Evolutionary conservation across 257 asterid genomes (phyloP), one percentile per base, ranked within the genome.

Genomic region (Solanum sejunctum): DNA sequence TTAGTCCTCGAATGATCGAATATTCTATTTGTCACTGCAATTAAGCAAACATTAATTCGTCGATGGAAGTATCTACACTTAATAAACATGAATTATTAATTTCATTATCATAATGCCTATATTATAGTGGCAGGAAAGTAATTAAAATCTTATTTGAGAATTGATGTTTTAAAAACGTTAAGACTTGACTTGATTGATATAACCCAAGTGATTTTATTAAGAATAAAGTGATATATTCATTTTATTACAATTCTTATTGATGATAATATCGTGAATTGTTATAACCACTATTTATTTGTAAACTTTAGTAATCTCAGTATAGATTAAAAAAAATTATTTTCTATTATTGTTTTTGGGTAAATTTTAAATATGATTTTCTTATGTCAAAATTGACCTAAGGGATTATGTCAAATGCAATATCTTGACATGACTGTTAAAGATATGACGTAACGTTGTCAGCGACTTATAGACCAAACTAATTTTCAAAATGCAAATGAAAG

Each of bases 211-310:
- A 32, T 32, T 36, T 36, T 2, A 12, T 63, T 12, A 26, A 26
- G 2, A 0, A 0, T 26, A 0, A 12, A 8, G 9, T 1, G 16
- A 32, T 16, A 36, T 32, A 16, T 3, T 36, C 2, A 64, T 71
- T 11, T 0, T 0, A 71, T 12, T 12, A 17, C 28, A 36, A 70
- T 7, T 1, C 8, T 11, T 2, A 1, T 58, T 2, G 11, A 6
- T 63, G 1, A 64, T 6, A 26, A 64, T 28, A 11, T 13, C n/a
- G 13, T 13, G n/a, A 1, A 28, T 64, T 26, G 12, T 13, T 28
- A 3, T 28, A 64, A 64, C 28, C 54, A 5, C 2, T 41, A 10
- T 70, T 12, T 18, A 39, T 17, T 70, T 17, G 1, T 0, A 18
- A 70, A 70, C 15, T 18, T 70, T 17, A 18, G 9, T 69, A 4